Evolutionary conservation across 2,329 filamentous ascomycete genomes (phyloP).

Genomic region (Diaporthe vaccinii): DNA sequence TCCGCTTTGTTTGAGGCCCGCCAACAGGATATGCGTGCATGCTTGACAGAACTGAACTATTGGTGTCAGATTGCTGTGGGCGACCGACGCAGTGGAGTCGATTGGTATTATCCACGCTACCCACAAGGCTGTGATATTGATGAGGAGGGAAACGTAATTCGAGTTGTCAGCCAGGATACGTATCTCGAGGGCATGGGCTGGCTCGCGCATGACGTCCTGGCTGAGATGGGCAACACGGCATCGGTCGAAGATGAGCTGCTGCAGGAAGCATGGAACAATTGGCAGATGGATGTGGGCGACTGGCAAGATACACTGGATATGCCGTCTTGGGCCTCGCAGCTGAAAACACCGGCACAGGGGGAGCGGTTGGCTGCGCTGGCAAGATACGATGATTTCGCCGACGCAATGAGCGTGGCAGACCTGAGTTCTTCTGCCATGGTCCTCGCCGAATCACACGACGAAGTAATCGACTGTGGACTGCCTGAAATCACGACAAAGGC

Average conservation of each 20-base stretch:
- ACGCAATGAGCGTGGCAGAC: slow-evolving; percentile 76
- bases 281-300: slow-evolving; percentile 74
- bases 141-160: slow-evolving; percentile 74
- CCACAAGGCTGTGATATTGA: slow-evolving; percentile 79
- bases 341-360: slow-evolving; percentile 43
- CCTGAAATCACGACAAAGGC: slow-evolving; percentile 65
- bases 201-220: slow-evolving; percentile 72
- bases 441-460: slow-evolving; percentile 60
- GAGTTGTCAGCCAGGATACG: slow-evolving; percentile 85
- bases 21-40: slow-evolving; percentile 80
- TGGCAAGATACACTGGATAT: slow-evolving; percentile 63
- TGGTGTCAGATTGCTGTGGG: slow-evolving; percentile 98
- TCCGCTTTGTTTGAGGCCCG: slow-evolving; percentile 78
- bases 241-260: slow-evolving; percentile 73
- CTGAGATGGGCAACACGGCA: slow-evolving; percentile 52
- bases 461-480: slow-evolving; percentile 72
- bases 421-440: slow-evolving; percentile 66
- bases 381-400: slow-evolving; percentile 67
- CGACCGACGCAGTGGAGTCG: slow-evolving; percentile 86
- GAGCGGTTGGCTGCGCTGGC: slow-evolving; percentile 57
- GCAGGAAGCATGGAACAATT: slow-evolving; percentile 75
- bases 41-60: slow-evolving; percentile 87
- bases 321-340: slow-evolving; percentile 52
- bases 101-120: slow-evolving; percentile 89
- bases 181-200: slow-evolving; percentile 85